phyloP scores from a whole-genome alignment of 1,284 basidiomycete species.

The Leccinum subatratum region DNA sequence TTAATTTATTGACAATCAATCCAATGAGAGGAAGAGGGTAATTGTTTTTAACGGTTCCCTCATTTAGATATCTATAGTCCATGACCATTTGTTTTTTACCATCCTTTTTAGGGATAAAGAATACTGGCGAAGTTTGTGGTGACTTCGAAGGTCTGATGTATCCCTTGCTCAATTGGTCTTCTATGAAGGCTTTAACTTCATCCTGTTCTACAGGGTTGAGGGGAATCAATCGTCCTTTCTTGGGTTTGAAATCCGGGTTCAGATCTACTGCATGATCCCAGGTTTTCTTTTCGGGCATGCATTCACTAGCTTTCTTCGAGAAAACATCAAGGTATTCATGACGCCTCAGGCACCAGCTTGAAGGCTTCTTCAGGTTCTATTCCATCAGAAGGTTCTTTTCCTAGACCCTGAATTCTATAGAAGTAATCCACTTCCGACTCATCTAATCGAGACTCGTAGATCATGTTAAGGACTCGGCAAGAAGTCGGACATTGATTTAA shows the following conservation, averaged over 20 bases:
- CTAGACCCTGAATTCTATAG: background rate
- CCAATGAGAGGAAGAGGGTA: background rate
- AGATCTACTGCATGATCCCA: no score
- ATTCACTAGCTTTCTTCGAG: no score
- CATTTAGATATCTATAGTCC: background rate
- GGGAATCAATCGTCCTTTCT: no score
- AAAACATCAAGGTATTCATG: no score
- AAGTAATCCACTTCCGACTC: background rate
- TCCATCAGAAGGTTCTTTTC: no score
- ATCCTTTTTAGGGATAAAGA: background rate
- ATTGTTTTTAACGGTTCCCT: background rate
- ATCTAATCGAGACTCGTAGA: no score
- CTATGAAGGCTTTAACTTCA: no score
- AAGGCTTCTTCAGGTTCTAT: no score
- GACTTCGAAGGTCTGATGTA: background rate
- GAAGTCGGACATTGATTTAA: background rate
- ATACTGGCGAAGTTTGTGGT: background rate
- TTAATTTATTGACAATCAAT: background rate
- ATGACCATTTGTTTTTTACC: background rate
- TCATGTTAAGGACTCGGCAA: background rate
- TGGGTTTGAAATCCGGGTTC: no score
- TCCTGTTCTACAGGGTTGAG: no score
- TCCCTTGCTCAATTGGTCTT: background rate
- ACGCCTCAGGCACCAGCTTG: no score
- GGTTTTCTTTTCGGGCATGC: no score